Conservation (phyloP, 2,329 filamentous ascomycete species). For the Didymella segeticola region DNA sequence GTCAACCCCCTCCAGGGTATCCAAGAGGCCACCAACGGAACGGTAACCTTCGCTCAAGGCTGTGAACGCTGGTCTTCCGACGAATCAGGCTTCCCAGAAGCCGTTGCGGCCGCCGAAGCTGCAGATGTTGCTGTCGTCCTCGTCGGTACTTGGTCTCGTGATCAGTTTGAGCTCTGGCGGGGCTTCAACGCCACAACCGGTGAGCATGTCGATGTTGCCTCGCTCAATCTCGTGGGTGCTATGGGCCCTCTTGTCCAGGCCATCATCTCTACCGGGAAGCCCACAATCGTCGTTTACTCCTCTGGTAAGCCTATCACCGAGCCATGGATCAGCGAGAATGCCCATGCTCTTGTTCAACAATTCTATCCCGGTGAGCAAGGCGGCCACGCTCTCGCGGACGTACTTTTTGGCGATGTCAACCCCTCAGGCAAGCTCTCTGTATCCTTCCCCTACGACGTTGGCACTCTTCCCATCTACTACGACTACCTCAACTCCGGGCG, state of each 20-base stretch:
- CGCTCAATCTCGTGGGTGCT: conserved; percentile 72
- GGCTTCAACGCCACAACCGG: conserved; percentile 77
- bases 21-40: conserved; percentile 62
- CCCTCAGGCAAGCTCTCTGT: conserved; percentile 72
- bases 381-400: conserved; percentile 69
- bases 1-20: conserved; percentile 76
- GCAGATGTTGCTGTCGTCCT: conserved; percentile 77
- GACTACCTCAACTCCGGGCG: conserved; percentile 74
- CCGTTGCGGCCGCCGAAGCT: conserved; percentile 67
- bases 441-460: conserved; percentile 71
- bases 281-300: conserved; percentile 71
- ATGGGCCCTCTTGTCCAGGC: conserved; percentile 71
- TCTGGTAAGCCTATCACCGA: conserved; percentile 77
- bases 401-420: conserved; percentile 67
- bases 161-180: conserved; percentile 74
- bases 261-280: conserved; percentile 70
- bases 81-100: conserved; percentile 70
- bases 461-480: conserved; percentile 73
- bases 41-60: conserved; percentile 71
- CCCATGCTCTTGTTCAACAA: conserved; percentile 72
- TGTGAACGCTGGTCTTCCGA: conserved; percentile 77
- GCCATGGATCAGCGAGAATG: conserved; percentile 71
- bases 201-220: conserved; percentile 72
- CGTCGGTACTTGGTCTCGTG: conserved; percentile 77
- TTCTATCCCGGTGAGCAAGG: conserved; percentile 77